phyloP scores from a whole-genome alignment of 1,284 basidiomycete species.

The Trametes hirsuta region DNA sequence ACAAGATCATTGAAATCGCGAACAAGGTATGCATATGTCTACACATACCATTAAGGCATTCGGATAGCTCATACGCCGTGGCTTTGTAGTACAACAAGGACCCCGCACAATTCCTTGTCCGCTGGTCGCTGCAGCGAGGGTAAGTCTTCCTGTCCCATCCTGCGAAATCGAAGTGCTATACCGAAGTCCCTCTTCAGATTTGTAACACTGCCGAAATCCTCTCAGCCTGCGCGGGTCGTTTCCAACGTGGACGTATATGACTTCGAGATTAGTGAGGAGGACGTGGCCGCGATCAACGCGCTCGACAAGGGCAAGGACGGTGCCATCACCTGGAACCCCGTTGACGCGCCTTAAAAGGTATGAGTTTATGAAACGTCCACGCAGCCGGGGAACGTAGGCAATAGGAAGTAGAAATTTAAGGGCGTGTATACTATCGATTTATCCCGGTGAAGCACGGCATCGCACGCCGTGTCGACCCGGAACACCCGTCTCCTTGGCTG shows the following conservation, averaged over 20 bases:
- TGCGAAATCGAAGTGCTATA: neutral
- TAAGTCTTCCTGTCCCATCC: constrained; percentile 3
- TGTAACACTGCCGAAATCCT: constrained; percentile 56
- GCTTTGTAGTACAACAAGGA: constrained; percentile 45
- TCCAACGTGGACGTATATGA: constrained; percentile 57
- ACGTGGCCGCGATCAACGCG: constrained; percentile 51
- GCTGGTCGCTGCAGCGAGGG: constrained; percentile 68
- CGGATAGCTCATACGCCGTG: neutral
- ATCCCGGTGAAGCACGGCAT: too few relatives aligned
- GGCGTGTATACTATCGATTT: neutral
- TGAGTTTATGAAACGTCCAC: neutral
- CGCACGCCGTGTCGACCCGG: too few relatives aligned
- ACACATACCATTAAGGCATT: neutral
- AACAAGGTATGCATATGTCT: constrained; percentile 34
- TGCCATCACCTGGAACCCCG: constrained; percentile 55
- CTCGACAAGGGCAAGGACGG: constrained; percentile 51
- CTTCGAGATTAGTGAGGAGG: constrained; percentile 53
- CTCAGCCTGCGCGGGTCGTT: constrained; percentile 48
- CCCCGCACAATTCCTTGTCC: constrained; percentile 62
- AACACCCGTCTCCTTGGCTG: too few relatives aligned
- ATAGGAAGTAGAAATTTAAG: neutral
- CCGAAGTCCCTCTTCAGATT: constrained; percentile 33
- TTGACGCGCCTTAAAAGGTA: constrained; percentile 35
- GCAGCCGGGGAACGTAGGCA: too few relatives aligned
- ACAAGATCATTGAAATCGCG: constrained; percentile 49